phyloP scores from a whole-genome alignment of 768 basidiomycete species.

The Naganishia friedmannii region DNA sequence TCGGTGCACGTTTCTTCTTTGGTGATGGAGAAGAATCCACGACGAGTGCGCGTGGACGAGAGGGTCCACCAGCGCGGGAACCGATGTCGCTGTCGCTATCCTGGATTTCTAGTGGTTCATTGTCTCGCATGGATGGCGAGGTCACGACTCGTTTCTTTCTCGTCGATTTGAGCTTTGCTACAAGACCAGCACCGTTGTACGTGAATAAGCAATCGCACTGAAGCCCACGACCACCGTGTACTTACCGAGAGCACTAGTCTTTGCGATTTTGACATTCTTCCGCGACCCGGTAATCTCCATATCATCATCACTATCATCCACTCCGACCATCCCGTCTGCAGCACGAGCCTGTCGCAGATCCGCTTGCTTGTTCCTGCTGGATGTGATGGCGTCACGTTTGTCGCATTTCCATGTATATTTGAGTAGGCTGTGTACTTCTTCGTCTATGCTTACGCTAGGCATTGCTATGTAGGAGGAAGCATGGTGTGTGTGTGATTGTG shows the following conservation, averaged over 20 bases:
- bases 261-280: conserved; percentile 15
- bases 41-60: not conserved
- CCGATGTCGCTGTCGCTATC: conserved; percentile 11
- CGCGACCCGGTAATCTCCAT: conserved; percentile 23
- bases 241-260: not conserved
- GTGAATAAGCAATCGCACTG: not conserved
- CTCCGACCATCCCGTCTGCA: not conserved
- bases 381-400: conserved; percentile 6
- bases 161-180: conserved; percentile 6
- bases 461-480: not conserved
- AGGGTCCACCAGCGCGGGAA: not conserved
- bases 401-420: conserved; percentile 17
- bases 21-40: conserved; percentile 22
- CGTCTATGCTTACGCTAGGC: not conserved
- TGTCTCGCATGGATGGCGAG: not conserved
- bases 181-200: not conserved
- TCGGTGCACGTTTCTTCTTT: conserved; percentile 23
- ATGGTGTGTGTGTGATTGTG: not conserved
- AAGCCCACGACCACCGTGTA: not conserved
- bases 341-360: not conserved
- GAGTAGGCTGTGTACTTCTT: conserved; percentile 1
- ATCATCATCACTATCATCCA: conserved; percentile 9
- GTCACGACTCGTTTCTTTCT: conserved; percentile 1
- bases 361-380: conserved; percentile 16
- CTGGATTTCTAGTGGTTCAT: conserved; percentile 4